A percentile compares a stretch with the other conserved stretches of the same genome.
Conservation (phyloP, 2,329 filamentous ascomycete genomes). For the Sclerotinia borealis region DNA sequence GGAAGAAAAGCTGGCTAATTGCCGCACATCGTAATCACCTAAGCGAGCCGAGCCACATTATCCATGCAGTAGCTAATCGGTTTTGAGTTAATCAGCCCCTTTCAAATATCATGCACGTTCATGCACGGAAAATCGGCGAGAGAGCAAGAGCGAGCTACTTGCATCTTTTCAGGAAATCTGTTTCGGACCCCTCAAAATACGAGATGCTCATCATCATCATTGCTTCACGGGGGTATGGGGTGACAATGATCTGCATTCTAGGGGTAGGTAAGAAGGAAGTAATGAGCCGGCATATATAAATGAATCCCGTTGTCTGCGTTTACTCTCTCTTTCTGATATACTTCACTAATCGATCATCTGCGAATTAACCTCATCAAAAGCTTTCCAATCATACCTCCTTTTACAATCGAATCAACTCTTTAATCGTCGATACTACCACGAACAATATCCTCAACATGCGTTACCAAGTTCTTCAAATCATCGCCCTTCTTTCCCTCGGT, state of each 20-base stretch:
- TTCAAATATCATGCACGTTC: neutral
- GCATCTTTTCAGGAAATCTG: neutral
- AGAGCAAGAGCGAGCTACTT: neutral
- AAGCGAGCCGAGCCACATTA: neutral
- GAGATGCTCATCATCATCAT: neutral
- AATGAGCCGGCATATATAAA: neutral
- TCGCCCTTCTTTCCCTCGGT: slow-evolving; percentile 5
- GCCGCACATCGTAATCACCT: neutral
- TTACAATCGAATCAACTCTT: neutral
- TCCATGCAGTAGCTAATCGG: neutral
- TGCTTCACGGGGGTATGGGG: neutral
- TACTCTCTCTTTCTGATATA: neutral
- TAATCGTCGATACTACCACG: neutral
- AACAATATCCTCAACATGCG: slow-evolving; percentile 4
- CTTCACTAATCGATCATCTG: neutral
- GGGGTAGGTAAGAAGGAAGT: neutral
- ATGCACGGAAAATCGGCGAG: neutral
- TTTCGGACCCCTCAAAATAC: neutral
- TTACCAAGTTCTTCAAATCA: slow-evolving; percentile 7
- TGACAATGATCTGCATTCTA: neutral
- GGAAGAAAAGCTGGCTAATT: neutral
- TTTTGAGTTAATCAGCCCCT: neutral
- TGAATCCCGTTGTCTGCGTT: neutral
- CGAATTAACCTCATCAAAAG: neutral
- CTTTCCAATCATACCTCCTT: neutral